These are phyloP conservation scores for Orobanche coerulescens DNA, from an alignment of 257 asterid genomes.

Conservation along the genomic window DNA sequence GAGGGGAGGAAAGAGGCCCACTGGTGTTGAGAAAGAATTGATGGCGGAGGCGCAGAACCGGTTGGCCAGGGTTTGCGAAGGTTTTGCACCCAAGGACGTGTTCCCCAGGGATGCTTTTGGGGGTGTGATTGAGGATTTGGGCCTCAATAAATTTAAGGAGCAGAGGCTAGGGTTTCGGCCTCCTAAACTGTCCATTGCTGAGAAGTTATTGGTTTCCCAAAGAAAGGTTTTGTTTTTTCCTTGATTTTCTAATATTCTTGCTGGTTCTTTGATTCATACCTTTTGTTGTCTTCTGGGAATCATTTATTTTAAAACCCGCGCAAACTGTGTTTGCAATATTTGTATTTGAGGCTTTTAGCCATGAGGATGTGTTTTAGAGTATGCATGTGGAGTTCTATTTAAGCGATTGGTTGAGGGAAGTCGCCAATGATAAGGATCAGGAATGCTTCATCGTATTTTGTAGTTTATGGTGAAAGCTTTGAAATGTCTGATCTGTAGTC, in stretches of 20 bases:
- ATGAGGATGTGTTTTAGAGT: constrained; percentile 3
- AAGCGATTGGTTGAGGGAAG: not conserved
- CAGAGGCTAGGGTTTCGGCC: constrained; percentile 66
- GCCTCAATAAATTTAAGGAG: constrained; percentile 64
- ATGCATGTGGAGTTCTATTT: constrained; percentile 12
- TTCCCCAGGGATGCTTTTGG: constrained; percentile 85
- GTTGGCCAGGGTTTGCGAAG: constrained; percentile 61
- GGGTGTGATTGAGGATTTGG: constrained; percentile 77
- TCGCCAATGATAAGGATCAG: not conserved
- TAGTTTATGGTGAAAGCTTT: not conserved
- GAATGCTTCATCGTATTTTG: not conserved
- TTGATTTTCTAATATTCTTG: constrained; percentile 5
- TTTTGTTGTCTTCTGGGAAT: constrained; percentile 9
- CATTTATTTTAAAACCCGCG: not conserved
- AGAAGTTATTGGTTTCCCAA: constrained; percentile 60
- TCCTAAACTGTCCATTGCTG: constrained; percentile 73
- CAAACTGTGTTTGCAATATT: constrained; percentile 1
- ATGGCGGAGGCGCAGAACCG: constrained; percentile 61
- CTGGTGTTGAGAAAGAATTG: constrained; percentile 60
- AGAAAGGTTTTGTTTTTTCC: constrained; percentile 49
- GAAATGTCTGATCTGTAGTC: not conserved
- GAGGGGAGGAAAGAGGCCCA: constrained; percentile 88
- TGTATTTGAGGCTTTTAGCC: not conserved
- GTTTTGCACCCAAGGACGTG: constrained; percentile 85
- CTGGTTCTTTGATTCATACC: not conserved